Evolutionary conservation across 2,329 filamentous ascomycete species (phyloP).

Genomic region (Fusarium sp.): DNA sequence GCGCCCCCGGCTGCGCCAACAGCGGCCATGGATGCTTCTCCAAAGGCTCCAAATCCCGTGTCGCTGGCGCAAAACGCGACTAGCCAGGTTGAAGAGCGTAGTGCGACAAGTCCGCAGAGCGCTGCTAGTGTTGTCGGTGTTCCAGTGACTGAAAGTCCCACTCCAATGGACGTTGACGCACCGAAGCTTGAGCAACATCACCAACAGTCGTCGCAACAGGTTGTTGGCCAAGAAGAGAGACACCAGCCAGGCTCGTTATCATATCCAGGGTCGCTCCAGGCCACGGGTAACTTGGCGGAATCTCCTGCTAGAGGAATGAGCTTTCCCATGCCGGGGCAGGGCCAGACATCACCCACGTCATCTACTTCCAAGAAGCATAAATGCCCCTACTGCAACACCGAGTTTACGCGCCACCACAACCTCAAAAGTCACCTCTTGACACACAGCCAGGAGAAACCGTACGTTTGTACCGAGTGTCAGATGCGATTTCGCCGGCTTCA

Average conservation of each 20-base stretch:
- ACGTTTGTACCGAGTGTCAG: slow-evolving; percentile 91
- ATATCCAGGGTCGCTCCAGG: slow-evolving; percentile 65
- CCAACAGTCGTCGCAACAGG: slow-evolving; percentile 51
- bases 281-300: slow-evolving; percentile 56
- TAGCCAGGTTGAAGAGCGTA: slow-evolving; percentile 51
- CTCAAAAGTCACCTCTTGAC: slow-evolving; percentile 97
- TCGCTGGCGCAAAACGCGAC: slow-evolving; percentile 50
- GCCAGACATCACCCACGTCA: slow-evolving; percentile 68
- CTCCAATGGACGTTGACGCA: slow-evolving; percentile 66
- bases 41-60: slow-evolving; percentile 51
- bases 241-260: slow-evolving; percentile 63
- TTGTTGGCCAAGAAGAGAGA: slow-evolving; percentile 64
- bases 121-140: slow-evolving; percentile 56
- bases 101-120: slow-evolving; percentile 59
- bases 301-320: slow-evolving; percentile 66
- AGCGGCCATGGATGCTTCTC: slow-evolving; percentile 56
- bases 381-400: slow-evolving; percentile 95
- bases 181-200: slow-evolving; percentile 44
- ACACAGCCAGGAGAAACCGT: slow-evolving; percentile 98
- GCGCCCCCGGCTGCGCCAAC: slow-evolving; percentile 59
- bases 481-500: slow-evolving; percentile 93
- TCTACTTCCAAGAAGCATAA: slow-evolving; percentile 85
- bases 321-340: slow-evolving; percentile 63
- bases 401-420: slow-evolving; percentile 97
- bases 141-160: slow-evolving; percentile 63